phyloP scores from a whole-genome alignment of 1,284 basidiomycete genomes.

The Sanghuangporus sanghuang region DNA sequence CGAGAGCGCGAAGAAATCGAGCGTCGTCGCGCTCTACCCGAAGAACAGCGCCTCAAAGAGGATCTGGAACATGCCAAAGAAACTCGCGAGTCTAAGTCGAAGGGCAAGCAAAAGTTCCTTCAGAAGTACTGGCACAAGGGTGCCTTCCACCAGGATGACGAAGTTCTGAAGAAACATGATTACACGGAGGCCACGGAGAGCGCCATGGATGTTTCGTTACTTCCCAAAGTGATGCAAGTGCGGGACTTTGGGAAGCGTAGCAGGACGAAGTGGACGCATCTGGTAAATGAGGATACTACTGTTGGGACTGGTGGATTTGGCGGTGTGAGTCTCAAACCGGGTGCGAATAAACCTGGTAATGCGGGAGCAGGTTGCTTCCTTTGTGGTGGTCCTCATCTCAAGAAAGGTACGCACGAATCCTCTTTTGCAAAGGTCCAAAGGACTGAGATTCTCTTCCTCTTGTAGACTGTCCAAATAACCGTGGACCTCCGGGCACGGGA shows the following conservation, averaged over 20 bases:
- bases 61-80: constrained; percentile 84
- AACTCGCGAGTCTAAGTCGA: constrained; percentile 76
- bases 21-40: constrained; percentile 84
- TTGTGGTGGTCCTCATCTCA: constrained; percentile 88
- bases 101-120: constrained; percentile 87
- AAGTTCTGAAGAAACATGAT: constrained; percentile 82
- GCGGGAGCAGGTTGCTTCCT: constrained; percentile 75
- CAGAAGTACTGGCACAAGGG: constrained; percentile 99
- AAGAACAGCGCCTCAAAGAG: constrained; percentile 86
- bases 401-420: constrained; percentile 55
- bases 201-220: constrained; percentile 76
- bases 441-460: not conserved
- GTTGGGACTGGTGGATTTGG: constrained; percentile 60
- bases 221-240: constrained; percentile 97
- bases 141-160: constrained; percentile 95
- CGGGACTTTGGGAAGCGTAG: constrained; percentile 93
- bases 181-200: constrained; percentile 87
- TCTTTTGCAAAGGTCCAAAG: not conserved
- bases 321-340: constrained; percentile 39
- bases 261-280: constrained; percentile 92
- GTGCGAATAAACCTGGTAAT: constrained; percentile 40
- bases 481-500: constrained; percentile 36
- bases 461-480: constrained; percentile 71
- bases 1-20: constrained; percentile 89
- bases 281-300: constrained; percentile 93